phyloP scores from a whole-genome alignment of 2,329 filamentous ascomycete species.

The Sclerotinia nivalis region DNA sequence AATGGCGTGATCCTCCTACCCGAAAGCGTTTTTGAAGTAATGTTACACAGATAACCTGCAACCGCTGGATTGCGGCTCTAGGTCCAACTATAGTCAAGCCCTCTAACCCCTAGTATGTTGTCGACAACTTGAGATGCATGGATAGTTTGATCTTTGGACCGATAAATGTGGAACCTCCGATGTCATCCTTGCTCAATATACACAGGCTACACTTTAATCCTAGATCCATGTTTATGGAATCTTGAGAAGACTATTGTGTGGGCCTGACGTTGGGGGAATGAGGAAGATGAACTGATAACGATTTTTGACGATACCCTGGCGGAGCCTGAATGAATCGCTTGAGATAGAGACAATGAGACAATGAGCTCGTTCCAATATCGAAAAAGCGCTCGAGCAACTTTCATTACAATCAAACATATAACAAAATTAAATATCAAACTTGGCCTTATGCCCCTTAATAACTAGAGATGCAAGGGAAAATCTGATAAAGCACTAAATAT shows the following conservation, averaged over 20 bases:
- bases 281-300: conserved; percentile 18
- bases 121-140: conserved; percentile 8
- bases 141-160: conserved; percentile 6
- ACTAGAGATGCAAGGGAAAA: not conserved
- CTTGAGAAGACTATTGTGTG: conserved; percentile 3
- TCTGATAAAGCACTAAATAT: not conserved
- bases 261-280: conserved; percentile 14
- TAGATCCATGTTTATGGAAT: conserved; percentile 13
- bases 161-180: conserved; percentile 15
- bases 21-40: not conserved
- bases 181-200: not conserved
- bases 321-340: not conserved
- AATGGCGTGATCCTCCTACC: not conserved
- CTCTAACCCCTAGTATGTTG: not conserved
- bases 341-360: not conserved
- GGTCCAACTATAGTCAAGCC: not conserved
- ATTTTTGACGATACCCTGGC: conserved; percentile 4
- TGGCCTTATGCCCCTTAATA: not conserved
- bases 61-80: conserved; percentile 7
- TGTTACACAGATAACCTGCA: conserved; percentile 11
- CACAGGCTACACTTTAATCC: conserved; percentile 1
- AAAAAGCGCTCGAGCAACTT: not conserved
- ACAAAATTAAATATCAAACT: not conserved
- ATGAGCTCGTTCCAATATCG: conserved; percentile 1
- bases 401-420: conserved; percentile 5